Evolutionary conservation across 208 protist genomes (phyloP).

Genomic region (Acanthamoeba castellanii): DNA sequence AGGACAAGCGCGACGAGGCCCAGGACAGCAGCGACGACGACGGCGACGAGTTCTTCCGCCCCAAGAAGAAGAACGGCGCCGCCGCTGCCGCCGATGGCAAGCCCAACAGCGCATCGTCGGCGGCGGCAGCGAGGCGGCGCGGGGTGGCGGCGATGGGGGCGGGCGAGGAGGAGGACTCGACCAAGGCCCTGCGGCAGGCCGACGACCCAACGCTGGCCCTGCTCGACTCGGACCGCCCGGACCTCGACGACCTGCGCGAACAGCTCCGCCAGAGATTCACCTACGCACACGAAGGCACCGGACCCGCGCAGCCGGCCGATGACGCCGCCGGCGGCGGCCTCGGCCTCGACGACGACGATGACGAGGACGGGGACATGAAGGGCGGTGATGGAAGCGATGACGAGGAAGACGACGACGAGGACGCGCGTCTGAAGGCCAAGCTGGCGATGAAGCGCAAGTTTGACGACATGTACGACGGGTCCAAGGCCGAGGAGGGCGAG

Average conservation of each 20-base stretch:
- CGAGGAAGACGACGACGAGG: slow-evolving; percentile 78
- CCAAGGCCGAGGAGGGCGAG: slow-evolving; percentile 58
- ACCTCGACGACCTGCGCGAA: not conserved
- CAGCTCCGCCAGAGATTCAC: not conserved
- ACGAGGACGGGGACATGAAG: slow-evolving; percentile 32
- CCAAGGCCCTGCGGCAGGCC: no score
- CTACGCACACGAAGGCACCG: not conserved
- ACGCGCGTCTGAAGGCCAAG: not conserved
- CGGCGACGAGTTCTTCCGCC: slow-evolving; percentile 85
- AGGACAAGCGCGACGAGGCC: slow-evolving; percentile 74
- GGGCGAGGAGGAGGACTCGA: slow-evolving; percentile 49
- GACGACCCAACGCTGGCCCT: no score
- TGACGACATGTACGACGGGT: slow-evolving; percentile 36
- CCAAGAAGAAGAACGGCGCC: no score
- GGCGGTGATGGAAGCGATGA: not conserved
- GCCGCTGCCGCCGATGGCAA: no score
- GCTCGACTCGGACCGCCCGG: slow-evolving; percentile 43
- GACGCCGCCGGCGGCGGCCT: no score
- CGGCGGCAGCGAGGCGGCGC: slow-evolving; percentile 87
- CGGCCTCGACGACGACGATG: no score
- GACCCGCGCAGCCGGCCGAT: no score
- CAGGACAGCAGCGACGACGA: slow-evolving; percentile 84
- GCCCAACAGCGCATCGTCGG: no score
- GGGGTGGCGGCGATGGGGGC: slow-evolving; percentile 78
- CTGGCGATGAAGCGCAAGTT: slow-evolving; percentile 58